Evolutionary conservation across 1,284 basidiomycete genomes (phyloP), one percentile per base, ranked within the genome.

Genomic region (Melampsora larici-populina): DNA sequence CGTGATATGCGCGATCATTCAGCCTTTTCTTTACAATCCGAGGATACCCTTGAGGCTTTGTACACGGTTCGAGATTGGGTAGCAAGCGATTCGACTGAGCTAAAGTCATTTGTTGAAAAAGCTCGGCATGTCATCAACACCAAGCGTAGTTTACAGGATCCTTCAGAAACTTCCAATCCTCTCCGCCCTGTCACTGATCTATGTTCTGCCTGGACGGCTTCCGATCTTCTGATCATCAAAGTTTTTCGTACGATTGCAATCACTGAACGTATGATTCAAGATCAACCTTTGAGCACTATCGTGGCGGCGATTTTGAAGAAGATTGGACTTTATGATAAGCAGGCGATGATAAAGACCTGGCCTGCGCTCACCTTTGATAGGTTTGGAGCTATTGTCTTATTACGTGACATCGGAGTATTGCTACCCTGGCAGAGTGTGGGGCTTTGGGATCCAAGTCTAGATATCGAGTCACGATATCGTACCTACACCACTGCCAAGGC

Each of bases 1-100:
- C 83, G 85, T 43, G 84, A 86, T 49, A 92, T 92, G 83, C 86
- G 88, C 60, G 81, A 85, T 17, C 86, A 86, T 3, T 89, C 90
- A 69, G 85, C 82, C 0, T 94, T 95, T 85, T 82, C 87, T 49
- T 88, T 95, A 51, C 89, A 94, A 2, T 91, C 92, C 0, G 83
- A 85, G 40, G 84, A 85, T 0, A 88, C 93, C 55, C 85, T 92
- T 1, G 81, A 87, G 24, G 87, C 87, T 55, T 83, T 94, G 33
- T 75, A 86, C n/a, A 82, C 81, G 0, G 88, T 94, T 2, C 83
- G 83, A 18, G 81, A 85, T 1, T 89, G 92, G 88, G 85, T 88
- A 18, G 84, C 85, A 26, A 81, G 81, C 9, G 36, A 78, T 8
- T 69, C 79, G 7, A 63, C 66, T 17, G 75, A 80, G 0, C 48